phyloP scores from a whole-genome alignment of 2,329 filamentous ascomycete genomes.

The Epichloe gansuensis region DNA sequence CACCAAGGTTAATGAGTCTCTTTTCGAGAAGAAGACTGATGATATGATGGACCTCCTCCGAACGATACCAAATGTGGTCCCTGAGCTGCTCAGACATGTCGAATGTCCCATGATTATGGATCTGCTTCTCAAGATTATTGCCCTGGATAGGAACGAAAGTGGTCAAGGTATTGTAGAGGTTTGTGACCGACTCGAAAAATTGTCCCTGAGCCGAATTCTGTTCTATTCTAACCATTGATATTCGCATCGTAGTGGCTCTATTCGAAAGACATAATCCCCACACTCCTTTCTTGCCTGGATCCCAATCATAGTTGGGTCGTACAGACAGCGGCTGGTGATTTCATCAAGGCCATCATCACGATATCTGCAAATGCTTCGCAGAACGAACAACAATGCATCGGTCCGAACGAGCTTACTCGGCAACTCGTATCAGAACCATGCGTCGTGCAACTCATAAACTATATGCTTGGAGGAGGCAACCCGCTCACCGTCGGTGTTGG shows the following conservation, averaged over 20 bases:
- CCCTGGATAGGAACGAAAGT: constrained; percentile 81
- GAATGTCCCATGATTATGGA: constrained; percentile 99
- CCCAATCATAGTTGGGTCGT: constrained; percentile 79
- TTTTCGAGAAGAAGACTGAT: constrained; percentile 95
- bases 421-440: constrained; percentile 83
- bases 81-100: constrained; percentile 81
- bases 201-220: neutral
- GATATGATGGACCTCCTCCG: constrained; percentile 92
- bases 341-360: constrained; percentile 96
- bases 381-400: constrained; percentile 97
- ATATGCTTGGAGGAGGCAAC: constrained; percentile 91
- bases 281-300: constrained; percentile 73
- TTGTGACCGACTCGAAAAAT: constrained; percentile 21
- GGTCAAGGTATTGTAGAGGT: constrained; percentile 91
- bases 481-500: constrained; percentile 91
- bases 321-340: constrained; percentile 93
- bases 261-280: constrained; percentile 75
- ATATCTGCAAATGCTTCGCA: constrained; percentile 97
- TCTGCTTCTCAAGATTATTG: constrained; percentile 89
- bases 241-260: constrained; percentile 64
- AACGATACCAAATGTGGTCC: constrained; percentile 66
- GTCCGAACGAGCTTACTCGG: constrained; percentile 89
- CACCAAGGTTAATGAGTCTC: constrained; percentile 95
- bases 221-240: constrained; percentile 1
- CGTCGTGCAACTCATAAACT: constrained; percentile 70